These are phyloP conservation scores for Colletotrichum scovillei DNA, from an alignment of 2,329 filamentous ascomycete species.

Conservation along the genomic window DNA sequence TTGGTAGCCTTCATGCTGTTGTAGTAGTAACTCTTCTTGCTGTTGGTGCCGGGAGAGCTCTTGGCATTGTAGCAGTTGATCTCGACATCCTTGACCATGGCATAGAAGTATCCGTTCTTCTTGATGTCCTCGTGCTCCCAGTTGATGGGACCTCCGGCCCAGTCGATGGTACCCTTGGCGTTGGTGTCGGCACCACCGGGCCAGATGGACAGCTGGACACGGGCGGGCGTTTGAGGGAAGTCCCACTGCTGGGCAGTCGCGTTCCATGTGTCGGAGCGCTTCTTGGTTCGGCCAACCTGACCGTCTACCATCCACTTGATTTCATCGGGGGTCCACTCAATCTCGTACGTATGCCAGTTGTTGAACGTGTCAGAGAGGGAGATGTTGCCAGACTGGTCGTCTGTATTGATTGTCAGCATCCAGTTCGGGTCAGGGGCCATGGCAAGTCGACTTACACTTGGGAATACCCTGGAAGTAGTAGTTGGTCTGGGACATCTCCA, in stretches of 20 bases:
- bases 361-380: constrained; percentile 76
- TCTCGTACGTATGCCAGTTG: constrained; percentile 89
- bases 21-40: constrained; percentile 81
- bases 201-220: constrained; percentile 96
- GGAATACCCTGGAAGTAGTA: constrained; percentile 97
- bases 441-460: constrained; percentile 73
- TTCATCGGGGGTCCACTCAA: constrained; percentile 89
- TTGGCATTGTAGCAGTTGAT: constrained; percentile 84
- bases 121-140: constrained; percentile 87
- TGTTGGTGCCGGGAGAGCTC: constrained; percentile 73
- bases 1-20: constrained; percentile 74
- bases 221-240: constrained; percentile 91
- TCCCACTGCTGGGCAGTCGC: constrained; percentile 81
- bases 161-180: constrained; percentile 84
- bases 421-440: constrained; percentile 23
- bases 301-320: constrained; percentile 92
- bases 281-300: constrained; percentile 76
- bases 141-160: constrained; percentile 91
- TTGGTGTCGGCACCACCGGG: constrained; percentile 86
- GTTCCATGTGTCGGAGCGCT: constrained; percentile 88
- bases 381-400: constrained; percentile 81
- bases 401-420: constrained; percentile 54
- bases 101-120: constrained; percentile 88
- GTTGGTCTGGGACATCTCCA: constrained; percentile 87
- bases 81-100: constrained; percentile 79